These are phyloP conservation scores for Canavalia ensiformis DNA, from an alignment of 306 rosid genomes.

Conservation along the genomic window DNA sequence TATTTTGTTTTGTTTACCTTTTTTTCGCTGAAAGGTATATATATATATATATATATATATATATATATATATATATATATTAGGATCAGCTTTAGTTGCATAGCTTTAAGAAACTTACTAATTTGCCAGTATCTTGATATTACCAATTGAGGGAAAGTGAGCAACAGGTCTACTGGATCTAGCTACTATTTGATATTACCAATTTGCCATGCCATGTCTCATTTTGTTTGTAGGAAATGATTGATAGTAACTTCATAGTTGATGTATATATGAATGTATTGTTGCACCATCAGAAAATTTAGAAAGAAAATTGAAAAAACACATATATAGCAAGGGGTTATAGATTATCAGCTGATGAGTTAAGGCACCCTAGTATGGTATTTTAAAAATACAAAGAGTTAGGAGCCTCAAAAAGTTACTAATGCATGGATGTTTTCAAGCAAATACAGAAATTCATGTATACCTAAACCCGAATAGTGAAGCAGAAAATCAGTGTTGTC, in stretches of 20 bases:
- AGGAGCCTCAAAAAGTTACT: neutral
- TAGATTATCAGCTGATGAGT: neutral
- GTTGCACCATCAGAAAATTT: too few species aligned
- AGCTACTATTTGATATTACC: neutral
- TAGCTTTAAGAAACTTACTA: neutral
- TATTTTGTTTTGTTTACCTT: neutral
- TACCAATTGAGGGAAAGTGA: conserved; percentile 13
- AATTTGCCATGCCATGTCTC: neutral
- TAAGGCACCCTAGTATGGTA: neutral
- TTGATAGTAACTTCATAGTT: too few species aligned
- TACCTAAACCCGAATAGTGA: neutral
- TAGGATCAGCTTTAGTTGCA: neutral
- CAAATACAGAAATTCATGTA: neutral
- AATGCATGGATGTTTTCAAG: neutral
- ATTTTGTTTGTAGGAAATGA: neutral
- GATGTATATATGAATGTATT: too few species aligned
- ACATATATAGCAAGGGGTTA: neutral
- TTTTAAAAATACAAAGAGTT: neutral
- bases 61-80: too few species aligned
- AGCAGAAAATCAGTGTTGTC: neutral
- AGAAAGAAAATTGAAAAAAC: too few species aligned
- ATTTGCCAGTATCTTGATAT: neutral
- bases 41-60: too few species aligned
- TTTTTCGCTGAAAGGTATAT: neutral
- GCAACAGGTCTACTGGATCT: conserved; percentile 7